A percentile compares a stretch with the other conserved stretches of the same genome.
These are phyloP conservation scores for Termitomyces sp. DNA, from an alignment of 768 basidiomycete species.

Conservation along the genomic window DNA sequence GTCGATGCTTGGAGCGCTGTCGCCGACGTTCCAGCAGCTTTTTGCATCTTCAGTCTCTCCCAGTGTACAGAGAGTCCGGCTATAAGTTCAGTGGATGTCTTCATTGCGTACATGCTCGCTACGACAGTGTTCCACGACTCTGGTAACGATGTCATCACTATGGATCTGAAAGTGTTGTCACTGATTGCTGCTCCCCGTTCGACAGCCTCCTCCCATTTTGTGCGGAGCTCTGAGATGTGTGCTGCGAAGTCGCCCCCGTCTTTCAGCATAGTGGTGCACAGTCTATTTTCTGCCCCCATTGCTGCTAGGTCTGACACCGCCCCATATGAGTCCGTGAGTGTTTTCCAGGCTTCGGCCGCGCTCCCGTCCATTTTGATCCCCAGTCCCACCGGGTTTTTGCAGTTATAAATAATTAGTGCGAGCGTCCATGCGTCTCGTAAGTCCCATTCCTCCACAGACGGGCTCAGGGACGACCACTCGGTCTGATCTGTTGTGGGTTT, in stretches of 20 bases:
- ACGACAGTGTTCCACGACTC: neutral
- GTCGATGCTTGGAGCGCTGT: neutral
- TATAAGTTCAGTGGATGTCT: neutral
- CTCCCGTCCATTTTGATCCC: too few relatives aligned
- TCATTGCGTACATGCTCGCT: neutral
- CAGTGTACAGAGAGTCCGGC: neutral
- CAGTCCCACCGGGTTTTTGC: too few relatives aligned
- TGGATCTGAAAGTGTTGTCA: too few relatives aligned
- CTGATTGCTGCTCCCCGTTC: neutral
- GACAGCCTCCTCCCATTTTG: neutral
- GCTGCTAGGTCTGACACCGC: too few relatives aligned
- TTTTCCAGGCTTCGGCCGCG: too few relatives aligned
- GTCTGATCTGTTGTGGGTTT: neutral
- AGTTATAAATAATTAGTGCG: too few relatives aligned
- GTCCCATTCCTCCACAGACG: too few relatives aligned
- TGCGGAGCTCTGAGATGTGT: neutral
- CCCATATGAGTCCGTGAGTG: too few relatives aligned
- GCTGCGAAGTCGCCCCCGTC: neutral
- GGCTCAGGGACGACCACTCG: too few relatives aligned
- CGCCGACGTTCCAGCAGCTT: neutral
- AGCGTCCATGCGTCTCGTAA: too few relatives aligned
- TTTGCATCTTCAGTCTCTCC: neutral
- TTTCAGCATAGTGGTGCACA: neutral
- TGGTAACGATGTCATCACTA: too few relatives aligned
- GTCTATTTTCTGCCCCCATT: too few relatives aligned